Conservation (phyloP, 2,329 filamentous ascomycete genomes). For the Verticillium isaacii region DNA sequence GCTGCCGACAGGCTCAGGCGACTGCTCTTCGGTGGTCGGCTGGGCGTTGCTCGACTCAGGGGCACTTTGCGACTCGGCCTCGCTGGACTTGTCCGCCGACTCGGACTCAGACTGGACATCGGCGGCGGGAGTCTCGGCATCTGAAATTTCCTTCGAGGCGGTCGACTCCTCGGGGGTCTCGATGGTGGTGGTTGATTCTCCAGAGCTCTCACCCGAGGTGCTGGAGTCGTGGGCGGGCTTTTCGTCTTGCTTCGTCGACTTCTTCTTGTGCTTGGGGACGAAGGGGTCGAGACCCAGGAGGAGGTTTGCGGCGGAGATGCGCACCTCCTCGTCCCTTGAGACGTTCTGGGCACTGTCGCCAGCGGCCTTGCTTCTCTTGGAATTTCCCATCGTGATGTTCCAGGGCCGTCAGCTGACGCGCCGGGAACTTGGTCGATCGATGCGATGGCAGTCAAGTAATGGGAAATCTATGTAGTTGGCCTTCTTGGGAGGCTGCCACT, state of each 20-base stretch:
- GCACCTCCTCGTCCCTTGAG: background rate
- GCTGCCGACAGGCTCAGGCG: background rate
- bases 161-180: background rate
- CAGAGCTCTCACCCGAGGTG: background rate
- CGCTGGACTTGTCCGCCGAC: background rate
- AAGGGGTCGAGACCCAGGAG: background rate
- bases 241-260: no score
- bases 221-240: background rate
- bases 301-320: background rate
- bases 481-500: no score
- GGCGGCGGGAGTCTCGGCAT: background rate
- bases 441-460: no score
- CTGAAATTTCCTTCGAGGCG: background rate
- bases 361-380: background rate
- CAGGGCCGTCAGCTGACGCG: background rate
- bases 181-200: background rate
- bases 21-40: background rate
- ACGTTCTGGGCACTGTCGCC: background rate
- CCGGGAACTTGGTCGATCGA: background rate
- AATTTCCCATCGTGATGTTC: background rate
- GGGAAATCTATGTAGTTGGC: no score
- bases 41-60: slow-evolving; percentile 5
- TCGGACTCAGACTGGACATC: background rate
- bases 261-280: background rate
- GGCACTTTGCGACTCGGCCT: background rate